These are phyloP conservation scores for Leptodermis oblonga DNA, from an alignment of 257 asterid species.

Conservation along the genomic window DNA sequence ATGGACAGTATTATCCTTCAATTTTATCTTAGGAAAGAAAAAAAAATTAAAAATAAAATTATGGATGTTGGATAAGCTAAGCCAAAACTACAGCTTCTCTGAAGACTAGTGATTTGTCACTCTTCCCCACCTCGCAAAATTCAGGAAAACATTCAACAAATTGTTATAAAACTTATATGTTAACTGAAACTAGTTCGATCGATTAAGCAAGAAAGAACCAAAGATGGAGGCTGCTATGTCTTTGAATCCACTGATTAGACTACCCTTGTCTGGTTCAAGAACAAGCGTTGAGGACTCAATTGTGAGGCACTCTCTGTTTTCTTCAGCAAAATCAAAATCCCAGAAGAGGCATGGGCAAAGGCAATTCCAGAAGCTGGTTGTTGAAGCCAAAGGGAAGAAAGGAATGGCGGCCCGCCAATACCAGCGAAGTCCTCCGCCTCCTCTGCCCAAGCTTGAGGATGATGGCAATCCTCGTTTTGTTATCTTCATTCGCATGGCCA, in stretches of 20 bases:
- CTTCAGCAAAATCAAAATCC: slow-evolving; percentile 30
- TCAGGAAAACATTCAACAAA: neutral
- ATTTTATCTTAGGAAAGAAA: neutral
- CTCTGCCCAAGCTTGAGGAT: slow-evolving; percentile 89
- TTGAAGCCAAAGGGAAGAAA: slow-evolving; percentile 86
- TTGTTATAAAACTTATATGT: too few species aligned
- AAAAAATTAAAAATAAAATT: neutral
- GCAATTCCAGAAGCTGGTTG: slow-evolving; percentile 28
- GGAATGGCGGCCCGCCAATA: slow-evolving; percentile 78
- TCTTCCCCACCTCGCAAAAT: slow-evolving; percentile 19
- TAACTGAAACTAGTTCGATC: too few species aligned
- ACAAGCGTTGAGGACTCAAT: slow-evolving; percentile 30
- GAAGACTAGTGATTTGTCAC: slow-evolving; percentile 24
- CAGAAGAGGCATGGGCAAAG: slow-evolving; percentile 19
- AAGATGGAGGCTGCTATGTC: slow-evolving; percentile 66
- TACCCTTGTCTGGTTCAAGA: slow-evolving; percentile 49
- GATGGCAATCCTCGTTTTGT: slow-evolving; percentile 97
- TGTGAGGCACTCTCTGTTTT: slow-evolving; percentile 46
- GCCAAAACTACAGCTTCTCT: slow-evolving; percentile 10
- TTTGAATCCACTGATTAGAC: slow-evolving; percentile 50
- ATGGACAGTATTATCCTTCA: slow-evolving; percentile 7
- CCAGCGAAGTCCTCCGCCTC: slow-evolving; percentile 63
- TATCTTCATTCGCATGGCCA: slow-evolving; percentile 88
- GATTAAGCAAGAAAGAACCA: neutral
- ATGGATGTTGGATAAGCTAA: slow-evolving; percentile 31